Percentiles rank a stretch among this genome's conserved stretches.
Conservation (phyloP, 2,329 filamentous ascomycete genomes). For the Pochonia chlamydosporia region DNA sequence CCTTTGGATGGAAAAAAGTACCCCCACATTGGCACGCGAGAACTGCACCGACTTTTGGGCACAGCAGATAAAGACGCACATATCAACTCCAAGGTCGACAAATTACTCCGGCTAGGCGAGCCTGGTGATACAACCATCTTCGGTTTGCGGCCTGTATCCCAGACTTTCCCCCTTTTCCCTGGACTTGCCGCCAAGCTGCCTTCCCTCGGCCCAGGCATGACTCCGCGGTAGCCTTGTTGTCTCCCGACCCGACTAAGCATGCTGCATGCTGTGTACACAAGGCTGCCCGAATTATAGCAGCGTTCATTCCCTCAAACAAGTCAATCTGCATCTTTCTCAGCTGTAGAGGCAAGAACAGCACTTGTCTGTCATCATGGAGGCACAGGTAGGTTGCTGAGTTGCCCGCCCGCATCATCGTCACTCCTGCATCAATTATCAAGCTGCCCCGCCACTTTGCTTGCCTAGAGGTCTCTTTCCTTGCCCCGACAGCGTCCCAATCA, state of each 20-base stretch:
- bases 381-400: slow-evolving; percentile 33
- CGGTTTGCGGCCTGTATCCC: background rate
- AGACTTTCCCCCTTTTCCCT: slow-evolving; percentile 9
- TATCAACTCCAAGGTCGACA: slow-evolving; percentile 5
- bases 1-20: slow-evolving; percentile 4
- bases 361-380: slow-evolving; percentile 34
- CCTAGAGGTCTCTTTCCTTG: background rate
- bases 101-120: background rate
- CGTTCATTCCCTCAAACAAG: slow-evolving; percentile 19
- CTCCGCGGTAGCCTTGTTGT: slow-evolving; percentile 33
- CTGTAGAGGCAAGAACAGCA: slow-evolving; percentile 5
- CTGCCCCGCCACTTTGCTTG: background rate
- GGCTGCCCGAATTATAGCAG: slow-evolving; percentile 40
- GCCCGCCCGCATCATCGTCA: background rate
- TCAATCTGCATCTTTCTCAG: slow-evolving; percentile 7
- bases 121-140: slow-evolving; percentile 3
- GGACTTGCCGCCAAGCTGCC: slow-evolving; percentile 12
- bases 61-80: slow-evolving; percentile 33
- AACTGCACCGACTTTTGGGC: slow-evolving; percentile 36
- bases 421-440: background rate
- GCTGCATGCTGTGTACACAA: slow-evolving; percentile 34
- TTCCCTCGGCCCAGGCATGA: slow-evolving; percentile 29
- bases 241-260: slow-evolving; percentile 29
- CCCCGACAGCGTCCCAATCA: background rate
- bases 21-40: slow-evolving; percentile 30